phyloP scores from a whole-genome alignment of 208 protist species.

The Novymonas esmeraldas region DNA sequence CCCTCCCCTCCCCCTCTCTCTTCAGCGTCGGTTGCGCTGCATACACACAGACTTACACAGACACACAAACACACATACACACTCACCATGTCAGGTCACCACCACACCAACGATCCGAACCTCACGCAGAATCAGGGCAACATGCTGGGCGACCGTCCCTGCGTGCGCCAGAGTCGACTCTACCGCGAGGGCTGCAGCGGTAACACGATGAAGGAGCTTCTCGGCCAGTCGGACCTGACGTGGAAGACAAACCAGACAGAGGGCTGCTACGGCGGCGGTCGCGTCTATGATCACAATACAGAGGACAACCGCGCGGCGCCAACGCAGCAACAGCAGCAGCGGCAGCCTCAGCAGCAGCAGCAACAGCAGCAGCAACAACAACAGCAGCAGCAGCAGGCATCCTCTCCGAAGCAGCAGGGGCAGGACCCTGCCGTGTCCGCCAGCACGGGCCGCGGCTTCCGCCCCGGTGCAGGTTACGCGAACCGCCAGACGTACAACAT shows the following conservation, averaged over 20 bases:
- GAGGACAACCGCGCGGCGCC: constrained; percentile 32
- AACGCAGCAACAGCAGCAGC: constrained; percentile 25
- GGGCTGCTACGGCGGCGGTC: constrained; percentile 75
- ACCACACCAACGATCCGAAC: constrained; percentile 54
- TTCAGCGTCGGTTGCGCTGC: not conserved
- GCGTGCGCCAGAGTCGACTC: constrained; percentile 84
- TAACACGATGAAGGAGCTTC: constrained; percentile 87
- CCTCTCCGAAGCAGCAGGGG: constrained; percentile 1
- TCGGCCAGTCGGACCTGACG: constrained; percentile 79
- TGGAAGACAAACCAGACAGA: constrained; percentile 82
- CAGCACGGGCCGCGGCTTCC: constrained; percentile 58
- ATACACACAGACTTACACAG: not conserved
- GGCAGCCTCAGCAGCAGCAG: constrained; percentile 24
- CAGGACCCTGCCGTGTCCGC: constrained; percentile 22
- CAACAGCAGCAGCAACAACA: constrained; percentile 13
- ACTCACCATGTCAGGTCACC: constrained; percentile 60
- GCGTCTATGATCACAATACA: constrained; percentile 76
- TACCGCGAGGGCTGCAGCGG: constrained; percentile 82
- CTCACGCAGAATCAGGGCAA: constrained; percentile 90
- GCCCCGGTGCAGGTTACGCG: constrained; percentile 73
- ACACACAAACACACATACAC: not conserved
- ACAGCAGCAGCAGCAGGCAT: constrained; percentile 24
- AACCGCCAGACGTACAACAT: constrained; percentile 90
- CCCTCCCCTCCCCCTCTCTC: no score
- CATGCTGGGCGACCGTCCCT: constrained; percentile 83